A percentile compares a stretch with the other conserved stretches of the same genome.
phyloP scores from a whole-genome alignment of 2,329 filamentous ascomycete species.

The Cladophialophora psammophila region DNA sequence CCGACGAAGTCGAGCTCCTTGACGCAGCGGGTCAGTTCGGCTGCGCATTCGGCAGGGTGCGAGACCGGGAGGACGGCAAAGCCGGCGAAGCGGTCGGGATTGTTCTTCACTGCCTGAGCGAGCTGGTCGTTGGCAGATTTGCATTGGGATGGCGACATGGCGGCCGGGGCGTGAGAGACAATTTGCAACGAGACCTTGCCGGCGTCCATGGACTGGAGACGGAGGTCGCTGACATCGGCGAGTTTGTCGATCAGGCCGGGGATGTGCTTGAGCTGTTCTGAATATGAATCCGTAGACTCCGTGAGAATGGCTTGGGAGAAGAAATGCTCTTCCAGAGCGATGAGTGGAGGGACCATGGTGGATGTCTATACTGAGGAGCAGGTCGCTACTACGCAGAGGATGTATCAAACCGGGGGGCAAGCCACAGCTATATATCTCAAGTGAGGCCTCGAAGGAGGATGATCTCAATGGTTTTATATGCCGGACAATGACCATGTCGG shows the following conservation, averaged over 20 bases:
- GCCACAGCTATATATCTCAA: not conserved
- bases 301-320: conserved; percentile 29
- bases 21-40: conserved; percentile 50
- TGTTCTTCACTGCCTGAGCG: conserved; percentile 43
- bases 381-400: not conserved
- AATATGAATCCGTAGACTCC: conserved; percentile 22
- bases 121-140: conserved; percentile 36
- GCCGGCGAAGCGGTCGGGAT: conserved; percentile 48
- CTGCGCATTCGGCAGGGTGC: conserved; percentile 46
- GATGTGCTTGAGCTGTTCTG: conserved; percentile 36
- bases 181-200: conserved; percentile 35
- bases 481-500: not conserved
- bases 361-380: not conserved
- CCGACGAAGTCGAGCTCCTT: conserved; percentile 56
- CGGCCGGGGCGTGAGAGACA: conserved; percentile 35
- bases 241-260: conserved; percentile 34
- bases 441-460: not conserved
- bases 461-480: not conserved
- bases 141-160: conserved; percentile 29
- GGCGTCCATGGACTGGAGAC: conserved; percentile 34
- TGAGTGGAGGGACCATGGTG: conserved; percentile 33
- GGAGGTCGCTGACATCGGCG: conserved; percentile 29
- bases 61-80: conserved; percentile 55
- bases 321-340: conserved; percentile 40
- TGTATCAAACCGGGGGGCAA: not conserved